Conservation (phyloP, 2,329 filamentous ascomycete genomes). For the Capronia americana region DNA sequence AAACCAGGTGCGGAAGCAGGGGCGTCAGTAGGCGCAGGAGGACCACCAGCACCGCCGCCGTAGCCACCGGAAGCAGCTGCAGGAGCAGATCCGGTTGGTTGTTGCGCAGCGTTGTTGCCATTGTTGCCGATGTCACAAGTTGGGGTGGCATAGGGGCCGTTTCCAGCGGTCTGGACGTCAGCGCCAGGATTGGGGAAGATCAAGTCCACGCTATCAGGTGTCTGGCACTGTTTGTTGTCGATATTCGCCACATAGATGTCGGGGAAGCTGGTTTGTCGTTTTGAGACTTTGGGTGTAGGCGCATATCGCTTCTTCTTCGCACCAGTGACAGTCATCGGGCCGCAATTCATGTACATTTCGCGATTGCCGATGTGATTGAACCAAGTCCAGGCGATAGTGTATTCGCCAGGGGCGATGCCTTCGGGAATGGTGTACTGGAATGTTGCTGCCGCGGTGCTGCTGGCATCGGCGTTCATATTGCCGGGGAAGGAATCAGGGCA, state of each 20-base stretch:
- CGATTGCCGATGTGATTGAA: conserved; percentile 90
- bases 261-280: conserved; percentile 62
- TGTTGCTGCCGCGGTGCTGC: conserved; percentile 55
- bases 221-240: conserved; percentile 60
- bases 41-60: too few relatives aligned
- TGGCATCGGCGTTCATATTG: conserved; percentile 62
- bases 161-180: conserved; percentile 53
- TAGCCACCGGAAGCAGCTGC: conserved; percentile 3
- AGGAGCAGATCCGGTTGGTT: conserved; percentile 18
- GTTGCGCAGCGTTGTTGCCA: conserved; percentile 34
- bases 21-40: not conserved
- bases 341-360: conserved; percentile 99
- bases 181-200: conserved; percentile 72
- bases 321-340: conserved; percentile 69
- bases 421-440: conserved; percentile 76
- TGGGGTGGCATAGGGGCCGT: conserved; percentile 35
- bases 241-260: conserved; percentile 79
- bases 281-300: conserved; percentile 35
- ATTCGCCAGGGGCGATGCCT: conserved; percentile 75
- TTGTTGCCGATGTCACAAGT: conserved; percentile 38
- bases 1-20: conserved; percentile 11
- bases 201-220: conserved; percentile 62
- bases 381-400: conserved; percentile 91
- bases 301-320: conserved; percentile 54
- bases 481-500: conserved; percentile 71